These are phyloP conservation scores for Zea mays DNA, from an alignment of 176 grass and related monocot genomes.

Conservation along the genomic window DNA sequence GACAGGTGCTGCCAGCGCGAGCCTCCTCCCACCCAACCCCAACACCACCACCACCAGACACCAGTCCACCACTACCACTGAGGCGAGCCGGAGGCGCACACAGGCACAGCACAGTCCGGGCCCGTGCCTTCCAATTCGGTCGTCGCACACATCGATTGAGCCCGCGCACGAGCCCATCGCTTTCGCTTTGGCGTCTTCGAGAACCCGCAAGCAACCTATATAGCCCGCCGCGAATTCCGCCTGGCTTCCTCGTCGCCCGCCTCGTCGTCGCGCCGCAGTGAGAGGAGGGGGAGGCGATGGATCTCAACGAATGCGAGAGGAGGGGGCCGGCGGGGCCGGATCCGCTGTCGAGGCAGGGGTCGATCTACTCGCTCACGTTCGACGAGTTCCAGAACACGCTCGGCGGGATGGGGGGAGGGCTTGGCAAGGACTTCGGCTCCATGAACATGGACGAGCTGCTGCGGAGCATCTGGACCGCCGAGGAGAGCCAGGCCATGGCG, in stretches of 20 bases:
- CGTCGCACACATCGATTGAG: constrained; percentile 11
- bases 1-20: constrained; percentile 14
- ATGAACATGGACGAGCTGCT: constrained; percentile 96
- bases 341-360: constrained; percentile 59
- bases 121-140: constrained; percentile 39
- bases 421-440: constrained; percentile 83
- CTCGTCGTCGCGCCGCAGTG: background rate
- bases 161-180: constrained; percentile 15
- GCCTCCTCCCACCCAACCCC: constrained; percentile 29
- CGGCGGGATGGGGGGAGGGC: constrained; percentile 35
- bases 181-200: constrained; percentile 19
- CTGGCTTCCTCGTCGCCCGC: background rate
- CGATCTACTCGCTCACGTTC: constrained; percentile 82
- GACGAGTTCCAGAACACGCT: constrained; percentile 86
- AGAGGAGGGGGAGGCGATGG: constrained; percentile 7
- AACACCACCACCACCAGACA: background rate
- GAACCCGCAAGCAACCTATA: constrained; percentile 44
- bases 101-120: background rate
- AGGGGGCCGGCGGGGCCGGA: constrained; percentile 16
- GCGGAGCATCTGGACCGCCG: constrained; percentile 85
- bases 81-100: no score
- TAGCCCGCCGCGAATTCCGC: constrained; percentile 21
- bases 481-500: constrained; percentile 76
- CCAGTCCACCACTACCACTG: background rate
- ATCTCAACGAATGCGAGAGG: constrained; percentile 37